phyloP scores from a whole-genome alignment of 176 grass and related monocot genomes.

The Aegilops longissima region DNA sequence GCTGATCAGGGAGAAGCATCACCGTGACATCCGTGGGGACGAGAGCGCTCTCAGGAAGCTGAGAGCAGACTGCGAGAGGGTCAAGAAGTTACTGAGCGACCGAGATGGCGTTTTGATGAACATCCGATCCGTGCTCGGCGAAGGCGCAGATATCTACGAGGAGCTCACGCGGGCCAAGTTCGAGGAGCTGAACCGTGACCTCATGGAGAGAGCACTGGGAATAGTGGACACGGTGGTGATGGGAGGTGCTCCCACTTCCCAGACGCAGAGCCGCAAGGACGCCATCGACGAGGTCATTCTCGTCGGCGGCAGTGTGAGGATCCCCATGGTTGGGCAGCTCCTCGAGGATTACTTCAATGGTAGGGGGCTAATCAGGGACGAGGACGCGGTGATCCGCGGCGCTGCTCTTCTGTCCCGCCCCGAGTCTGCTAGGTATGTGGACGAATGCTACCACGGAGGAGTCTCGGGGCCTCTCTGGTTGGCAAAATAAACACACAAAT shows the following conservation, averaged over 20 bases:
- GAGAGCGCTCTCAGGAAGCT: not conserved
- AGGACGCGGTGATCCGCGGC: not conserved
- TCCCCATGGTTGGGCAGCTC: not conserved
- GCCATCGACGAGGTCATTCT: not conserved
- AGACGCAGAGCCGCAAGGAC: not conserved
- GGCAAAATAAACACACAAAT: not conserved
- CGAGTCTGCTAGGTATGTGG: not conserved
- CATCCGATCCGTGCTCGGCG: not conserved
- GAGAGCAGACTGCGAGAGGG: not conserved
- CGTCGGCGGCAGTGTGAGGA: not conserved
- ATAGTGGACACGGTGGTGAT: not conserved
- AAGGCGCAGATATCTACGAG: not conserved
- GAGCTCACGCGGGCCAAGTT: not conserved
- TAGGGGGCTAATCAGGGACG: not conserved
- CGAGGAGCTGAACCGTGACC: not conserved
- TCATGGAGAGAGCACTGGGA: not conserved
- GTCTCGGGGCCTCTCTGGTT: not conserved
- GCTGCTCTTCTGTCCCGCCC: not conserved
- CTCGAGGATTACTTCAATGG: not conserved
- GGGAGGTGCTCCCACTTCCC: not conserved
- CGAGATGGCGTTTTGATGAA: not conserved
- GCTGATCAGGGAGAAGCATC: not conserved
- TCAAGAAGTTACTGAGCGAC: not conserved
- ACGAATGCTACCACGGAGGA: not conserved
- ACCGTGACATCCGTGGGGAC: not conserved